Evolutionary conservation across 2,329 filamentous ascomycete genomes (phyloP).

Genomic region (Phyllosticta citribraziliensis): DNA sequence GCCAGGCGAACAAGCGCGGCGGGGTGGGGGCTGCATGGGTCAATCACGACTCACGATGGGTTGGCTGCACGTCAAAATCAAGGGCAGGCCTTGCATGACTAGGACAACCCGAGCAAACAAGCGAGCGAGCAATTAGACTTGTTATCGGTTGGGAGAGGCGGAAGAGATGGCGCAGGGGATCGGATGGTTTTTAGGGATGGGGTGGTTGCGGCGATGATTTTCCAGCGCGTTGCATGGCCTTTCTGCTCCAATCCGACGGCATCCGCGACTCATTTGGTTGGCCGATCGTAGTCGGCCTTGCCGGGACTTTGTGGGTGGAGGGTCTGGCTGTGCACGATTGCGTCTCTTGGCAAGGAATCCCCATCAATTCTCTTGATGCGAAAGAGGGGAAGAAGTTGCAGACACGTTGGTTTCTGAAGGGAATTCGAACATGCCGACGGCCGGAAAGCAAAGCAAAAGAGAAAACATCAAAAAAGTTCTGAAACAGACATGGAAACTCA

Average conservation of each 20-base stretch:
- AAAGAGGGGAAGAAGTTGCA: not conserved
- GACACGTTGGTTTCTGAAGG: not conserved
- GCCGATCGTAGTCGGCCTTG: not conserved
- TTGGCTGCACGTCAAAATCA: not conserved
- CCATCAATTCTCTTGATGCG: not conserved
- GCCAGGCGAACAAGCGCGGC: not conserved
- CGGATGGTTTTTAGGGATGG: not conserved
- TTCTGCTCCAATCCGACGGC: not conserved
- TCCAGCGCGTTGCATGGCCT: not conserved
- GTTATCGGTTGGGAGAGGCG: not conserved
- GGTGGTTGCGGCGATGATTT: not conserved
- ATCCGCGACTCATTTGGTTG: not conserved
- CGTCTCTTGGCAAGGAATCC: not conserved
- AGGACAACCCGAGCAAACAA: not conserved
- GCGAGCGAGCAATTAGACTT: not conserved
- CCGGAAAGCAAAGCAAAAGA: not conserved
- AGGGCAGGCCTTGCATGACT: not conserved
- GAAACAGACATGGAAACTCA: not conserved
- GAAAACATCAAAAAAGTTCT: not conserved
- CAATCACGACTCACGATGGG: not conserved
- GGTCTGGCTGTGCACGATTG: not conserved
- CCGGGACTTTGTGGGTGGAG: not conserved
- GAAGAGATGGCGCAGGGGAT: not conserved
- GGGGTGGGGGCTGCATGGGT: not conserved
- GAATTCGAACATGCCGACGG: not conserved